phyloP scores from a whole-genome alignment of 176 grass and related monocot species.

The Triticum dicoccoides region DNA sequence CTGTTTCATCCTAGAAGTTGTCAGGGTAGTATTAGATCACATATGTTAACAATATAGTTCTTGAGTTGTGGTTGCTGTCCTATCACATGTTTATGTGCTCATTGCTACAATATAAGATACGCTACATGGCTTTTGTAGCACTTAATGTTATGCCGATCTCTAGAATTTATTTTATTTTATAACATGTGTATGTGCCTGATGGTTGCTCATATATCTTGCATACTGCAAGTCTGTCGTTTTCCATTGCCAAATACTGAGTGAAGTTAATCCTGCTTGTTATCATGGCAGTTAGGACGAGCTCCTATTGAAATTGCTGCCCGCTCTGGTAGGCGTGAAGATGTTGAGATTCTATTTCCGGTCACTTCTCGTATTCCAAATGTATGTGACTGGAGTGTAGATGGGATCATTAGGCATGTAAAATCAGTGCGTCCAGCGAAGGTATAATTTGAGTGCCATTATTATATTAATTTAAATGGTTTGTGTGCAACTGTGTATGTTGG shows the following conservation, averaged over 20 bases:
- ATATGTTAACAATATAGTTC: background rate
- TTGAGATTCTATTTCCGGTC: conserved; percentile 29
- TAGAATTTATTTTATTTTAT: background rate
- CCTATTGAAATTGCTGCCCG: conserved; percentile 25
- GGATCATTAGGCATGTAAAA: conserved; percentile 32
- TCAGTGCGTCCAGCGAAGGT: background rate
- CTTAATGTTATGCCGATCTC: background rate
- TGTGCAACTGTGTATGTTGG: background rate
- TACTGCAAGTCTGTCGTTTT: background rate
- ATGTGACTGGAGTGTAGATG: conserved; percentile 34
- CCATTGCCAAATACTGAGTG: background rate
- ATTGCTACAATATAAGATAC: background rate
- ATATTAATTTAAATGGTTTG: conserved; percentile 11
- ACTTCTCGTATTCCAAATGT: conserved; percentile 21
- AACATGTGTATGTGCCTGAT: background rate
- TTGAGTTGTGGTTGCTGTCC: background rate
- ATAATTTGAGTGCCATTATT: background rate
- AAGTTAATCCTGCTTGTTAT: conserved; percentile 3
- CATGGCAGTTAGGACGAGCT: background rate
- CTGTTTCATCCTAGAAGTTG: background rate
- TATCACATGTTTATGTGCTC: no score
- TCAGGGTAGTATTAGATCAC: background rate
- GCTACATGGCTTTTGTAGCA: background rate
- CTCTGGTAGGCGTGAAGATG: conserved; percentile 8
- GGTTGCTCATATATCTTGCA: background rate